Conservation (phyloP, 2,329 filamentous ascomycete genomes). For the Aspergillus bombycis region DNA sequence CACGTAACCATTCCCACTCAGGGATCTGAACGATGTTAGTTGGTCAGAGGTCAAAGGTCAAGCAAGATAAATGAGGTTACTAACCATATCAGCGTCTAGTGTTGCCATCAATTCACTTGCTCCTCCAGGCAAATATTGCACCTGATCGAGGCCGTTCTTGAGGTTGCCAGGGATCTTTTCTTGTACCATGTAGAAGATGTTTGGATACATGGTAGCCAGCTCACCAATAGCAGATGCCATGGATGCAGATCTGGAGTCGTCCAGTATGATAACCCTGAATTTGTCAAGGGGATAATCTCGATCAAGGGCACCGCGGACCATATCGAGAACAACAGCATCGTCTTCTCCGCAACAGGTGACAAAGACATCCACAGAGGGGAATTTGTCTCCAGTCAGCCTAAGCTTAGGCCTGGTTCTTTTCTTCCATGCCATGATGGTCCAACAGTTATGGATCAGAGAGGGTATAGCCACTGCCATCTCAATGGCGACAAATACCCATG, state of each 20-base stretch:
- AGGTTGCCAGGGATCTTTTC: constrained; percentile 57
- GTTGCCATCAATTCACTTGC: constrained; percentile 64
- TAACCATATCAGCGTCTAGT: constrained; percentile 67
- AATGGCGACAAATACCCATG: background rate
- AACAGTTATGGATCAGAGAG: background rate
- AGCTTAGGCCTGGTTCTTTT: background rate
- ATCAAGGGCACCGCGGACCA: constrained; percentile 41
- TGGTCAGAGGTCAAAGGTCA: too few relatives aligned
- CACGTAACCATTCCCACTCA: constrained; percentile 62
- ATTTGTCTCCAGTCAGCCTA: constrained; percentile 27
- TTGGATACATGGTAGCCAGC: constrained; percentile 39
- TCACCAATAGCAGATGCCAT: constrained; percentile 41
- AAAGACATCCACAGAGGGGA: constrained; percentile 48
- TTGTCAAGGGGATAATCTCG: constrained; percentile 42
- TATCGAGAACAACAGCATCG: constrained; percentile 45
- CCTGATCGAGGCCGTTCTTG: constrained; percentile 61
- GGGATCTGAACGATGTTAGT: constrained; percentile 48
- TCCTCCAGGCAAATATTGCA: constrained; percentile 55
- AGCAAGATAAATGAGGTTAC: background rate
- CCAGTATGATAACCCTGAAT: constrained; percentile 43
- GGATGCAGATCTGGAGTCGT: constrained; percentile 41
- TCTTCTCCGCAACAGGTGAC: constrained; percentile 51
- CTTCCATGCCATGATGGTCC: background rate
- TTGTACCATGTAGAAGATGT: constrained; percentile 48
- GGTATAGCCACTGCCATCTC: background rate